Evolutionary conservation across 2,329 filamentous ascomycete genomes (phyloP).

Genomic region (Colletotrichum endophyticum): DNA sequence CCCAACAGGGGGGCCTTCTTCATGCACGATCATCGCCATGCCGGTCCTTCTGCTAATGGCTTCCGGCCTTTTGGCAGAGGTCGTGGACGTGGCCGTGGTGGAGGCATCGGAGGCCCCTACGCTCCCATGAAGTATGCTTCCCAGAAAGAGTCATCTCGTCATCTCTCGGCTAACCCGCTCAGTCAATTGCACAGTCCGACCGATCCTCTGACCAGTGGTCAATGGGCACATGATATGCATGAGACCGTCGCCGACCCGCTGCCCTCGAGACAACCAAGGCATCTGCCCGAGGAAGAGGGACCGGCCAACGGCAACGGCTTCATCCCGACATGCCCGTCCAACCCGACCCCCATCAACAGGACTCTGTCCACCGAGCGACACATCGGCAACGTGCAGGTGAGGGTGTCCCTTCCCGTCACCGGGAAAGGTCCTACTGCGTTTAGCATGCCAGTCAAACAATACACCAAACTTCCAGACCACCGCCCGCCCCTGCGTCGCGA

Average conservation of each 20-base stretch:
- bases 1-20: conserved; percentile 95
- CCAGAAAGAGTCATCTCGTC: conserved; percentile 6
- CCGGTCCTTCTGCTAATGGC: conserved; percentile 77
- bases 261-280: conserved; percentile 44
- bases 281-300: conserved; percentile 50
- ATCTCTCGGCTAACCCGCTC: conserved; percentile 9
- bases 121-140: conserved; percentile 67
- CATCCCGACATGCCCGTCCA: conserved; percentile 63
- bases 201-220: conserved; percentile 72
- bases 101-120: conserved; percentile 58
- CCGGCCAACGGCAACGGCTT: conserved; percentile 59
- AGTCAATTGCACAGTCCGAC: conserved; percentile 51
- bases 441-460: conserved; percentile 82
- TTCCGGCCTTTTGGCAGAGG: conserved; percentile 75
- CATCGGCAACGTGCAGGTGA: conserved; percentile 83
- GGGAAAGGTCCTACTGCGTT: conserved; percentile 69
- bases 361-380: conserved; percentile 84
- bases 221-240: conserved; percentile 96
- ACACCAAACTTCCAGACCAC: conserved; percentile 94
- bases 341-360: conserved; percentile 71
- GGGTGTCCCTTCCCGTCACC: conserved; percentile 81
- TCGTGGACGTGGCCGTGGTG: conserved; percentile 65
- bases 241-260: conserved; percentile 64
- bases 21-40: conserved; percentile 90
- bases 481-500: conserved; percentile 91